phyloP scores from a whole-genome alignment of 1,284 basidiomycete genomes.

The Macrocybe sp. region DNA sequence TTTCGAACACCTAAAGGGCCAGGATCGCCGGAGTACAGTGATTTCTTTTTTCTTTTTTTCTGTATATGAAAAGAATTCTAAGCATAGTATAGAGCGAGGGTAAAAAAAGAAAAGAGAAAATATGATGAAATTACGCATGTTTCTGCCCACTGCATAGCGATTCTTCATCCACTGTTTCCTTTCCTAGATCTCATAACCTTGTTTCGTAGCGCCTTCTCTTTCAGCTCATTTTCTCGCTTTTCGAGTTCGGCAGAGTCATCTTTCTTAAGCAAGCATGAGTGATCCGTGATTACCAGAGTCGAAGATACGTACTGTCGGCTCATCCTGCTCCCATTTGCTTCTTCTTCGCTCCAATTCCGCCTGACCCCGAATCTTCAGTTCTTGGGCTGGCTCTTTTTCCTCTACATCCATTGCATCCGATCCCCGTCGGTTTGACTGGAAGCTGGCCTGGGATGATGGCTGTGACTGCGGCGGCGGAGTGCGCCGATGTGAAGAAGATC shows the following conservation, averaged over 20 bases:
- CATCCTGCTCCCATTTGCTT: slow-evolving; percentile 42
- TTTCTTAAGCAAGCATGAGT: not conserved
- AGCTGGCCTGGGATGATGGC: slow-evolving; percentile 7
- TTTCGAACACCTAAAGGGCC: no score
- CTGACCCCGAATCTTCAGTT: slow-evolving; percentile 72
- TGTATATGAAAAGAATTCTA: slow-evolving; percentile 12
- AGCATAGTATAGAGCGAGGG: slow-evolving; percentile 8
- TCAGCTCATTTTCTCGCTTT: slow-evolving; percentile 66
- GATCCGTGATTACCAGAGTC: slow-evolving; percentile 9
- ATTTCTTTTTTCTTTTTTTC: not conserved
- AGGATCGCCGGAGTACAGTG: no score
- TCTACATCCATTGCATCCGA: slow-evolving; percentile 45
- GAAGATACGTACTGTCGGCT: slow-evolving; percentile 15
- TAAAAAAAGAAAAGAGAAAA: slow-evolving; percentile 3
- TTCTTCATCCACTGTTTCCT: slow-evolving; percentile 13
- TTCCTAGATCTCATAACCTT: slow-evolving; percentile 74
- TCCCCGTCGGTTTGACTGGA: slow-evolving; percentile 3
- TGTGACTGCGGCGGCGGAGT: slow-evolving; percentile 8
- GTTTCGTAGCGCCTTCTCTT: slow-evolving; percentile 73
- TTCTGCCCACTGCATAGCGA: no score
- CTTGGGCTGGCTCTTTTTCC: slow-evolving; percentile 23
- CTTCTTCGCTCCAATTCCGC: slow-evolving; percentile 47
- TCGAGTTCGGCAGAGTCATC: slow-evolving; percentile 39
- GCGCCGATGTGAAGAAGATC: slow-evolving; percentile 8
- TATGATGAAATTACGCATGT: not conserved